Percentiles rank a stretch among this genome's conserved stretches.
phyloP scores from a whole-genome alignment of 169 alveolate genomes.

The Fabrea salina region DNA sequence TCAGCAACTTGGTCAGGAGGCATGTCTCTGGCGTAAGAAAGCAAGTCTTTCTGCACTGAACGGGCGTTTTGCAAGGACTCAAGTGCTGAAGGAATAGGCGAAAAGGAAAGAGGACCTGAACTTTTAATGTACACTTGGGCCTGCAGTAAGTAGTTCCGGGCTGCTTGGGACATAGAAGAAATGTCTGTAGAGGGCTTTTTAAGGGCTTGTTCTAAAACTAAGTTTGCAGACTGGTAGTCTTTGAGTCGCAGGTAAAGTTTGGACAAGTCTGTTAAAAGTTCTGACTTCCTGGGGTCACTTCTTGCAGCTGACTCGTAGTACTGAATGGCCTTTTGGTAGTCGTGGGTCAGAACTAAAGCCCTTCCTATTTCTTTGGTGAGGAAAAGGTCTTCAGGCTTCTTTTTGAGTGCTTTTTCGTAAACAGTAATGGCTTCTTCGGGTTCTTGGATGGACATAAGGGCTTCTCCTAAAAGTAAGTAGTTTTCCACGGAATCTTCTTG shows the following conservation, averaged over 20 bases:
- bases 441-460: conserved; percentile 84
- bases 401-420: conserved; percentile 79
- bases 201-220: conserved; percentile 41
- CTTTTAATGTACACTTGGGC: conserved; percentile 61
- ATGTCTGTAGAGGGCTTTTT: conserved; percentile 38
- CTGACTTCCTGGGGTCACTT: conserved; percentile 63
- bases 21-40: conserved; percentile 62
- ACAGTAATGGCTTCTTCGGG: conserved; percentile 87
- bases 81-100: conserved; percentile 52
- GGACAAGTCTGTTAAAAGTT: conserved; percentile 71
- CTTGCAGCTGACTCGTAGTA: conserved; percentile 79
- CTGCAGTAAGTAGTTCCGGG: conserved; percentile 52
- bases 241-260: conserved; percentile 67
- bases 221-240: conserved; percentile 66
- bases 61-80: conserved; percentile 62
- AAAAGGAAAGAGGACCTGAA: conserved; percentile 50
- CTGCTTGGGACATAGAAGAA: conserved; percentile 40
- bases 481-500: conserved; percentile 74
- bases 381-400: conserved; percentile 64
- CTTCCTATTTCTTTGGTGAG: conserved; percentile 76
- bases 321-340: conserved; percentile 81
- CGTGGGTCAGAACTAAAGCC: conserved; percentile 86
- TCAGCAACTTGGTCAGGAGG: conserved; percentile 43
- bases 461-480: conserved; percentile 80
- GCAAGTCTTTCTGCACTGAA: conserved; percentile 55